A percentile compares a stretch with the other conserved stretches of the same genome.
phyloP scores from a whole-genome alignment of 78 protist species.

The Dictyostelium firmibasis region DNA sequence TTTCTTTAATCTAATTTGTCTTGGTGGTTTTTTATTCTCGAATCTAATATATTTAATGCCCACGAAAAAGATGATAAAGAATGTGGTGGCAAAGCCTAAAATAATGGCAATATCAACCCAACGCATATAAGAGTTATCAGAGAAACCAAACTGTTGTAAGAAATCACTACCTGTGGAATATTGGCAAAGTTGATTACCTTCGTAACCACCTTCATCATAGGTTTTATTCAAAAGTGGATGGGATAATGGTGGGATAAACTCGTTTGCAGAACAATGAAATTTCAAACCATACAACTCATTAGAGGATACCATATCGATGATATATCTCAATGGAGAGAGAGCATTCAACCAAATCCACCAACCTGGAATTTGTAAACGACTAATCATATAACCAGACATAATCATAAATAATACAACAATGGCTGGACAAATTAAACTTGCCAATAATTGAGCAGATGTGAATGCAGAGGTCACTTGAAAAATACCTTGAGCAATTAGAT shows the following conservation, averaged over 20 bases:
- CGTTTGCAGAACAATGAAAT: conserved; percentile 51
- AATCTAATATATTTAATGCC: conserved; percentile 34
- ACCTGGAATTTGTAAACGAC: conserved; percentile 22
- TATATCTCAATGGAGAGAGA: conserved; percentile 35
- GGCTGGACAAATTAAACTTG: conserved; percentile 60
- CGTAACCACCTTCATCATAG: not conserved
- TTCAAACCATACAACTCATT: conserved; percentile 39
- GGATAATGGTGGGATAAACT: conserved; percentile 39
- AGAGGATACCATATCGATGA: conserved; percentile 32
- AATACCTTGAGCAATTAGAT: conserved; percentile 58
- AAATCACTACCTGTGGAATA: not conserved
- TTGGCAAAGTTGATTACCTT: conserved; percentile 31
- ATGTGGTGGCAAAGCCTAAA: not conserved
- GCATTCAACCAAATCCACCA: conserved; percentile 72
- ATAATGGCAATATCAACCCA: conserved; percentile 64
- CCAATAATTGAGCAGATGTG: conserved; percentile 11
- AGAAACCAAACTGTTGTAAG: conserved; percentile 33
- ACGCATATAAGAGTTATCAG: conserved; percentile 46
- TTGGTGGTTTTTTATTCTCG: conserved; percentile 63
- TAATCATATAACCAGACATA: conserved; percentile 65
- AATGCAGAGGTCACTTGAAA: conserved; percentile 38
- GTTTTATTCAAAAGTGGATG: not conserved
- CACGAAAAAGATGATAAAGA: conserved; percentile 17
- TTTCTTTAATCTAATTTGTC: not conserved
- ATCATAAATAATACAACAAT: conserved; percentile 56